phyloP scores from a whole-genome alignment of 768 basidiomycete species.

The Tephrocybe sp. region DNA sequence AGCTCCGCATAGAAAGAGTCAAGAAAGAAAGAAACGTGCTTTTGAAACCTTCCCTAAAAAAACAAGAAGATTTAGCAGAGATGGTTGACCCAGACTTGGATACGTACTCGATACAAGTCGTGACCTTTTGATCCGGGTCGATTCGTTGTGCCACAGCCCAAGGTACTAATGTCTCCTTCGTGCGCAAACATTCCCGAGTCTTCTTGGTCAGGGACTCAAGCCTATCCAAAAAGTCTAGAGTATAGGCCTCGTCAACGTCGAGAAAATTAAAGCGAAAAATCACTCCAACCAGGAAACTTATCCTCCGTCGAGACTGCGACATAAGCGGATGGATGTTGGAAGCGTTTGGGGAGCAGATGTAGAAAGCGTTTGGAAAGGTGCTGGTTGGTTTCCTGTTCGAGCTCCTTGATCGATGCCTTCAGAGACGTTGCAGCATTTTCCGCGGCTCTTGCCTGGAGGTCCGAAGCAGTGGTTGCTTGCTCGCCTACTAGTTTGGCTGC shows the following conservation, averaged over 20 bases:
- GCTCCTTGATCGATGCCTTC: not conserved
- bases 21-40: too few species aligned
- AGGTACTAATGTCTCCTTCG: not conserved
- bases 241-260: not conserved
- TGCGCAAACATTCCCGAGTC: not conserved
- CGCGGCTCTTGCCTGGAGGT: not conserved
- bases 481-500: not conserved
- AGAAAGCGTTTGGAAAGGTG: not conserved
- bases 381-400: not conserved
- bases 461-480: not conserved
- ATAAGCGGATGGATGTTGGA: too few species aligned
- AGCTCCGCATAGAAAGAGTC: too few species aligned
- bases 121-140: not conserved
- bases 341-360: constrained; percentile 25
- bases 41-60: too few species aligned
- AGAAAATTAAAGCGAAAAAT: not conserved
- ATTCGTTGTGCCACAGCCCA: not conserved
- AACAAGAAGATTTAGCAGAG: too few species aligned
- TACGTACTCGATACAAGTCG: not conserved
- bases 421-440: not conserved
- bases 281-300: not conserved
- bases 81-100: too few species aligned
- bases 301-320: constrained; percentile 1
- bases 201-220: not conserved
- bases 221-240: not conserved